These are phyloP conservation scores for Cucumis cinereus DNA, from an alignment of 306 rosid genomes.

Conservation along the genomic window DNA sequence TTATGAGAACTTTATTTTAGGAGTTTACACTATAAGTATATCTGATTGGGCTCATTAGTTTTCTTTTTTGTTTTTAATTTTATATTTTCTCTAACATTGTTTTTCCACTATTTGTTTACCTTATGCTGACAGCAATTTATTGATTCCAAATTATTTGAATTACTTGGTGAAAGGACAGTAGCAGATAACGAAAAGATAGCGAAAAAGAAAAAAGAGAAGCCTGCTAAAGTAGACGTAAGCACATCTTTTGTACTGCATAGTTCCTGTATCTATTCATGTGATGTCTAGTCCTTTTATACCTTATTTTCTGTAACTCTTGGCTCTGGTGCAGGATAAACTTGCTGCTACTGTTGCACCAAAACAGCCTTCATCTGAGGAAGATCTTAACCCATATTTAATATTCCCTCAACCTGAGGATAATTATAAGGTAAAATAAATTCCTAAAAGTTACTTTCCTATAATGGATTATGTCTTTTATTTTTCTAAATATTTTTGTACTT, in stretches of 20 bases:
- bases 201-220: conserved; percentile 84
- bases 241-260: background rate
- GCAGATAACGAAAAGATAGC: conserved; percentile 76
- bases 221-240: conserved; percentile 72
- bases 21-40: background rate
- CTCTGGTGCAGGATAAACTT: conserved; percentile 35
- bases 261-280: conserved; percentile 1
- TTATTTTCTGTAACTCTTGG: conserved; percentile 2
- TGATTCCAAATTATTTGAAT: conserved; percentile 58
- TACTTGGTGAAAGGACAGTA: conserved; percentile 86
- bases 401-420: conserved; percentile 83
- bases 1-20: background rate
- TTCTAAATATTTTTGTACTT: background rate
- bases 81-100: background rate
- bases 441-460: background rate
- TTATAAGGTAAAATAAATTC: conserved; percentile 40
- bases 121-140: conserved; percentile 39
- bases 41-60: background rate
- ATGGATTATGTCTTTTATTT: background rate
- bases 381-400: conserved; percentile 63
- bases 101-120: background rate
- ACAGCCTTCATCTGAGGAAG: conserved; percentile 63
- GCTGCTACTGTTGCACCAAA: conserved; percentile 38
- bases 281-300: background rate
- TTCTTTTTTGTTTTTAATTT: background rate